Conservation (phyloP, 768 basidiomycete genomes). For the Rhizopogon salebrosus region DNA sequence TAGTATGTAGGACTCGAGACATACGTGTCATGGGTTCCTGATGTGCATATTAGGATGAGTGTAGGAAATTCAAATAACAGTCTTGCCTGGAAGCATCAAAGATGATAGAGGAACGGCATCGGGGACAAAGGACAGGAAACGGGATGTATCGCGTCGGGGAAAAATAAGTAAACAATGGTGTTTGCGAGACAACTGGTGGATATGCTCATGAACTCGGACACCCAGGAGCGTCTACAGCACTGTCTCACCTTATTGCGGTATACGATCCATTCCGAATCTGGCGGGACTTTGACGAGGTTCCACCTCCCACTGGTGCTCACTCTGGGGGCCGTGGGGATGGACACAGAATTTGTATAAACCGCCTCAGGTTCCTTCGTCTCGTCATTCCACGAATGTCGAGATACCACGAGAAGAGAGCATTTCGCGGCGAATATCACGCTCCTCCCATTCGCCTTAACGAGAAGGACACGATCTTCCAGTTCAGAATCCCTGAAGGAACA, state of each 20-base stretch:
- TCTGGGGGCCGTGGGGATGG: constrained; percentile 16
- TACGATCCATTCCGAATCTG: constrained; percentile 52
- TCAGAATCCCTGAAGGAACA: constrained; percentile 10
- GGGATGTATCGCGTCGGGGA: constrained; percentile 50
- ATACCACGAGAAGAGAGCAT: constrained; percentile 12
- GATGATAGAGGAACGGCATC: constrained; percentile 66
- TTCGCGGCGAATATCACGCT: constrained; percentile 16
- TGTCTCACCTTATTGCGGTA: constrained; percentile 48
- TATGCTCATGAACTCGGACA: background rate
- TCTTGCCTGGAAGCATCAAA: constrained; percentile 71
- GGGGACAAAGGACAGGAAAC: constrained; percentile 59
- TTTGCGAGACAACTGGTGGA: constrained; percentile 38
- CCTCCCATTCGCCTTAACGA: constrained; percentile 20
- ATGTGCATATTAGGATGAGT: constrained; percentile 2
- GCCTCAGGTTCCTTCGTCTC: constrained; percentile 17
- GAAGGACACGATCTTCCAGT: constrained; percentile 5
- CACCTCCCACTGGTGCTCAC: constrained; percentile 34
- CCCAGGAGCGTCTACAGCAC: background rate
- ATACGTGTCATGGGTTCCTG: constrained; percentile 70
- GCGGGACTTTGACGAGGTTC: constrained; percentile 36
- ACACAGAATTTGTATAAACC: constrained; percentile 3
- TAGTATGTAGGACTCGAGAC: constrained; percentile 15
- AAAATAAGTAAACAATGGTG: constrained; percentile 50
- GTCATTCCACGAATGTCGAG: constrained; percentile 9
- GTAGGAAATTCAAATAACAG: constrained; percentile 10